Conservation (phyloP, 1,284 basidiomycete species). For the Schizophyllum commune region DNA sequence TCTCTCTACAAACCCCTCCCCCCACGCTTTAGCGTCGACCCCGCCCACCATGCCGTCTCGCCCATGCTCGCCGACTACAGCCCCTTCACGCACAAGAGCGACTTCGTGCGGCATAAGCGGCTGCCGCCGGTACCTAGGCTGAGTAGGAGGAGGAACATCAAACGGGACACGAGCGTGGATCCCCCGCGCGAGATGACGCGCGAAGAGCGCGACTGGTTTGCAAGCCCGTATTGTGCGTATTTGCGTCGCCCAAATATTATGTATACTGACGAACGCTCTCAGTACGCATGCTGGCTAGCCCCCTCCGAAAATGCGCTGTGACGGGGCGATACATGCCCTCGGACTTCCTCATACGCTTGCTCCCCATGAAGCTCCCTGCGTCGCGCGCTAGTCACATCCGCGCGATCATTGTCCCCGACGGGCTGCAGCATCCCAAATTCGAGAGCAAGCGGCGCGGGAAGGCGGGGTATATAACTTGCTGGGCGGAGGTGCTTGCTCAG, state of each 20-base stretch:
- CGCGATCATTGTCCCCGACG: conserved; percentile 49
- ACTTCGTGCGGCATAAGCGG: conserved; percentile 47
- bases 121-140: conserved; percentile 40
- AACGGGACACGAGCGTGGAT: conserved; percentile 24
- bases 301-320: conserved; percentile 46
- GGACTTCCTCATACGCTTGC: conserved; percentile 66
- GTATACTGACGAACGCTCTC: conserved; percentile 6
- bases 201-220: conserved; percentile 58
- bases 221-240: conserved; percentile 65
- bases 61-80: conserved; percentile 46
- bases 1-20: conserved; percentile 32
- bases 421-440: conserved; percentile 59
- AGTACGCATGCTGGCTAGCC: conserved; percentile 69
- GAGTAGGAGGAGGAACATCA: conserved; percentile 16
- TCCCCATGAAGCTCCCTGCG: conserved; percentile 34
- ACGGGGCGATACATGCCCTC: conserved; percentile 47
- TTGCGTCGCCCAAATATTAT: conserved; percentile 1
- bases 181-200: conserved; percentile 47
- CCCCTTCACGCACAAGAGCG: conserved; percentile 39
- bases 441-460: conserved; percentile 34
- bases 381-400: conserved; percentile 12
- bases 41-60: conserved; percentile 38
- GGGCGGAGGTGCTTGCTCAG: conserved; percentile 35
- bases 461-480: conserved; percentile 50
- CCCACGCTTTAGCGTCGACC: conserved; percentile 33